Conservation (phyloP, 169 alveolate genomes). For the Plasmodium adleri region DNA sequence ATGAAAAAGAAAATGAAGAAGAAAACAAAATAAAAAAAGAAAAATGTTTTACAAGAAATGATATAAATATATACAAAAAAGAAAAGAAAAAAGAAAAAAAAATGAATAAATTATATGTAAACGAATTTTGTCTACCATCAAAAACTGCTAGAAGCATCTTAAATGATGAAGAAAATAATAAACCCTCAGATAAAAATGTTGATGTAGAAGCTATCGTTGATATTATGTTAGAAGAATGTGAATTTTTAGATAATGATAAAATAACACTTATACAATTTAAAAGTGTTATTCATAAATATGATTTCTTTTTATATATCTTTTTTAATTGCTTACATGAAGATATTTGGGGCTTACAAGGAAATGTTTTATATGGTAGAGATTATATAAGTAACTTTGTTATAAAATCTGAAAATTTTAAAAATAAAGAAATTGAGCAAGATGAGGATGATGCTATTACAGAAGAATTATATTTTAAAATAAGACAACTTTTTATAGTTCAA, state of each 20-base stretch:
- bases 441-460: conserved; percentile 62
- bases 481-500: conserved; percentile 71
- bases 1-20: background rate
- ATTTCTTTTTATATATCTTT: conserved; percentile 84
- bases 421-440: conserved; percentile 28
- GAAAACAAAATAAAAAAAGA: conserved; percentile 13
- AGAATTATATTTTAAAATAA: conserved; percentile 67
- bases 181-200: conserved; percentile 39
- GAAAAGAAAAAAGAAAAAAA: conserved; percentile 62
- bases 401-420: conserved; percentile 56
- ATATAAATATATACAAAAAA: conserved; percentile 56
- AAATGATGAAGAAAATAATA: conserved; percentile 47
- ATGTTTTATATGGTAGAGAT: conserved; percentile 84
- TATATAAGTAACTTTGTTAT: conserved; percentile 62
- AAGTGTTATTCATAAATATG: conserved; percentile 87
- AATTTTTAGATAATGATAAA: conserved; percentile 84
- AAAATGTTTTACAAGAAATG: conserved; percentile 16
- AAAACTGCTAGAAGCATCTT: conserved; percentile 72
- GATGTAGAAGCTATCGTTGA: conserved; percentile 84
- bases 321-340: conserved; percentile 90
- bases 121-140: conserved; percentile 66
- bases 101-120: conserved; percentile 9
- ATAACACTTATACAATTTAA: conserved; percentile 85
- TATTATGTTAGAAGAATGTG: conserved; percentile 83
- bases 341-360: conserved; percentile 91